A percentile compares a stretch with the other conserved stretches of the same genome.
Evolutionary conservation across 768 basidiomycete genomes (phyloP).

Genomic region (Nevesoporus exiguus): DNA sequence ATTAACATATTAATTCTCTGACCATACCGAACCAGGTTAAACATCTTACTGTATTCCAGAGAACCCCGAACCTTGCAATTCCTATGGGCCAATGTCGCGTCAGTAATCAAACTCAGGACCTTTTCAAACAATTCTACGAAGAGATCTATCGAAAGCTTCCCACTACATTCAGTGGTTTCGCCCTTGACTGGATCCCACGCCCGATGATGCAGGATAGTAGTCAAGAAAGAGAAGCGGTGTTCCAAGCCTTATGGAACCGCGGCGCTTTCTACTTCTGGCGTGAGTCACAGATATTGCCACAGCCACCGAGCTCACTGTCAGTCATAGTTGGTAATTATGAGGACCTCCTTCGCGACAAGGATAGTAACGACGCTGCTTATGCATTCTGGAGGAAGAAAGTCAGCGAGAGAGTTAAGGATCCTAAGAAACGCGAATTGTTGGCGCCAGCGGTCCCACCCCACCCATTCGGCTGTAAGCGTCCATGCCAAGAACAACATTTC

Average conservation of each 20-base stretch:
- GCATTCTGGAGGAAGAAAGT: no score
- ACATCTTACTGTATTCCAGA: background rate
- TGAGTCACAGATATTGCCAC: background rate
- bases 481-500: no score
- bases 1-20: no score
- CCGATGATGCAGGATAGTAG: background rate
- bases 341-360: background rate
- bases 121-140: background rate
- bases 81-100: background rate
- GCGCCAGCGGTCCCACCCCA: background rate
- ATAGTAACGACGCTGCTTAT: background rate
- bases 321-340: background rate
- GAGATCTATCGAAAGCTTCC: background rate
- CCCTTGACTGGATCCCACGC: background rate
- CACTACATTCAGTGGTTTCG: background rate
- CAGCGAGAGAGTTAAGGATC: background rate
- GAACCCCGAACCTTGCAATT: background rate
- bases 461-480: slow-evolving; percentile 1
- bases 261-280: background rate
- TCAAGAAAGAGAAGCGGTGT: slow-evolving; percentile 6
- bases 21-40: background rate
- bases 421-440: background rate
- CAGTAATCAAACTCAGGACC: background rate
- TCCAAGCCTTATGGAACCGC: background rate
- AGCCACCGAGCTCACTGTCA: background rate